Percentiles rank a stretch among this genome's conserved stretches.
Evolutionary conservation across 2,329 filamentous ascomycete species (phyloP).

Genomic region (Metarhizium brunneum): DNA sequence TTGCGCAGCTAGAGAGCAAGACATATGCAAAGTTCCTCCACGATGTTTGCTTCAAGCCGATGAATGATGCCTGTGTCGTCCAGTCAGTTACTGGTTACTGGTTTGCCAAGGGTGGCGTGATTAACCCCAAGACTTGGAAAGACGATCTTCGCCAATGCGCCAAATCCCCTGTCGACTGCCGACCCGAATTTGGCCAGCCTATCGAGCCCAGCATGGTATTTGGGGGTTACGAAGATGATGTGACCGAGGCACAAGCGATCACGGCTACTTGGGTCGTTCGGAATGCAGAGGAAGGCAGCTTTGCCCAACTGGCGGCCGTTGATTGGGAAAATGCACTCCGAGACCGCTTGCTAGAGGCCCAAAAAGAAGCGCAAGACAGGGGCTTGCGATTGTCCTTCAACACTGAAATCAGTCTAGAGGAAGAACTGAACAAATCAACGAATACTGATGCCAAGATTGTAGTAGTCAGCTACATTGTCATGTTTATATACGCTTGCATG

Average conservation of each 20-base stretch:
- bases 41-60: constrained; percentile 91
- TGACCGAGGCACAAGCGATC: constrained; percentile 67
- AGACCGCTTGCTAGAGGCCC: constrained; percentile 63
- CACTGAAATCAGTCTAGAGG: constrained; percentile 87
- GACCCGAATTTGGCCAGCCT: constrained; percentile 83
- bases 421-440: constrained; percentile 94
- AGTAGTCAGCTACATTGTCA: constrained; percentile 92
- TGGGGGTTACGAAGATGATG: constrained; percentile 64
- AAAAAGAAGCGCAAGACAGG: constrained; percentile 66
- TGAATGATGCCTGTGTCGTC: constrained; percentile 79
- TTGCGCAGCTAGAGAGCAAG: constrained; percentile 62
- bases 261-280: constrained; percentile 93
- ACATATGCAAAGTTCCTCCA: constrained; percentile 60
- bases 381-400: constrained; percentile 88
- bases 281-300: constrained; percentile 68
- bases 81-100: constrained; percentile 92
- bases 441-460: constrained; percentile 98
- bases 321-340: constrained; percentile 83
- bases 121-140: constrained; percentile 52
- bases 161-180: constrained; percentile 70
- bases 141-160: constrained; percentile 64
- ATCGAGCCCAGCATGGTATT: constrained; percentile 78
- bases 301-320: constrained; percentile 63
- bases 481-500: constrained; percentile 95
- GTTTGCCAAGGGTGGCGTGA: constrained; percentile 41